These are phyloP conservation scores for Alnus glutinosa DNA, from an alignment of 306 rosid genomes.

Conservation along the genomic window DNA sequence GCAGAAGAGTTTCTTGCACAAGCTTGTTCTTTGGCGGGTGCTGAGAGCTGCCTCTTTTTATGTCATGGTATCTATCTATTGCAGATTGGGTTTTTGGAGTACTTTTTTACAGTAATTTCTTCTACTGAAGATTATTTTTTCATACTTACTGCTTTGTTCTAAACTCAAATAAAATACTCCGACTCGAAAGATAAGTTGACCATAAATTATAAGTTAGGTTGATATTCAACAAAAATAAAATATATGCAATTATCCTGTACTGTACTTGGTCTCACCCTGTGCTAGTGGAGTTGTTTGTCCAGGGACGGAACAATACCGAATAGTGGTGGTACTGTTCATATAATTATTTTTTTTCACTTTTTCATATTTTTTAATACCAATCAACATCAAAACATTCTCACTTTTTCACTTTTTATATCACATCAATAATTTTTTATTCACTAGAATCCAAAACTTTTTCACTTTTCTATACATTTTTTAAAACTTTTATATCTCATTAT, in stretches of 20 bases:
- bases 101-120: conserved; percentile 3
- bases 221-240: background rate
- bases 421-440: too few relatives aligned
- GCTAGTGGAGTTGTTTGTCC: too few relatives aligned
- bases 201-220: background rate
- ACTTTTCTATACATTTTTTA: too few relatives aligned
- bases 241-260: background rate
- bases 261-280: background rate
- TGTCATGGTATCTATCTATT: conserved; percentile 69
- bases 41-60: conserved; percentile 67
- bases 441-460: too few relatives aligned
- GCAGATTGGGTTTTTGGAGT: conserved; percentile 16
- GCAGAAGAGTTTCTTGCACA: conserved; percentile 71
- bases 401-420: too few relatives aligned
- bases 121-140: conserved; percentile 4
- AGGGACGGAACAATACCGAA: too few relatives aligned
- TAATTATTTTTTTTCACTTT: too few relatives aligned
- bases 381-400: too few relatives aligned
- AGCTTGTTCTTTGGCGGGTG: conserved; percentile 66
- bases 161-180: background rate
- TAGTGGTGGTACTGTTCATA: too few relatives aligned
- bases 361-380: too few relatives aligned
- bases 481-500: too few relatives aligned
- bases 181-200: background rate
- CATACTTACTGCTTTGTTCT: conserved; percentile 13